Evolutionary conservation across 495 filamentous ascomycete genomes (phyloP), one percentile per base, ranked within the genome.

Genomic region (Aspergillus campestris): DNA sequence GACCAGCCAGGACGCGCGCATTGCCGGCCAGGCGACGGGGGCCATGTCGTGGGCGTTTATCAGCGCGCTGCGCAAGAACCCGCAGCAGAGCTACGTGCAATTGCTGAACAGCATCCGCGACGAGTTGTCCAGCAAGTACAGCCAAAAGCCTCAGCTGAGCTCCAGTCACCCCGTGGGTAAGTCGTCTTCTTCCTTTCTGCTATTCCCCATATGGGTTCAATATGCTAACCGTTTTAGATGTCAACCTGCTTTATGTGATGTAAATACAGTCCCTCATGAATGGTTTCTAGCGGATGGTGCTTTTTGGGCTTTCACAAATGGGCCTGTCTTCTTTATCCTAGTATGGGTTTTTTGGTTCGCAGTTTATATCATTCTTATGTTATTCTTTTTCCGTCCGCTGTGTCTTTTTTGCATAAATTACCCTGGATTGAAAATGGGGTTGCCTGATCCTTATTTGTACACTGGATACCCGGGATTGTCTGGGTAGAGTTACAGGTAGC

Each of bases 41-140:
- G 92, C 92, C 61, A 96, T 98, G 91, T 94, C 88, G 6, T 96
- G 87, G 81, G 92, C 92, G 6, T 98, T 98, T 63, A 90, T 98
- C 62, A 83, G 74, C 5, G 85, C 89, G 33, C 77, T 98, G 42
- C 90, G 91, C 74, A 95, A 95, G 76, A 95, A 95, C 55, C 92
- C 92, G 3, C 88, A 96, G 62, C 92, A 97, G 74, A 95, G 89
- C 70, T 97, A 97, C 59, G 87, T 97, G 44, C 86, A 94, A 66
- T 66, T 98, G 49, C 75, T 98, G 49, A 96, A 94, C 71, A 94
- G 80, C 66, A 96, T 98, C 59, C 84, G 92, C 33, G 89, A 94
- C 43, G 92, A 95, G 65, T 71, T 98, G 50, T 71, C 86, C 45
- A 79, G 78, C 31, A 91, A 91, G 62, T 98, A 98, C 63, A 79